Evolutionary conservation across 169 alveolate genomes (phyloP).

Genomic region (Perkinsus olseni): DNA sequence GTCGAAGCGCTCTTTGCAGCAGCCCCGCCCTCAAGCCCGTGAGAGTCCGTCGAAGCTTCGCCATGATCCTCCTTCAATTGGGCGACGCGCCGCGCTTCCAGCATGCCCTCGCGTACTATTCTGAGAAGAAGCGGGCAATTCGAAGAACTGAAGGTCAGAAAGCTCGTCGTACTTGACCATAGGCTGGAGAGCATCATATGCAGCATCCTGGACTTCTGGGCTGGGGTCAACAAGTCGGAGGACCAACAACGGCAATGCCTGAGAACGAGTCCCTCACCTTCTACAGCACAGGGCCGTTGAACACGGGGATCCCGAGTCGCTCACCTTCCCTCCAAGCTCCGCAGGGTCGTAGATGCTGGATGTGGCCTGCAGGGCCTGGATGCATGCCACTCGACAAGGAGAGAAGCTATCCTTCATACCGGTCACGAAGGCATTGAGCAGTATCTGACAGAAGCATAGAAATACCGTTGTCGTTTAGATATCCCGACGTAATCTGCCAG

Average conservation of each 20-base stretch:
- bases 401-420: not conserved
- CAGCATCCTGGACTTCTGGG: not conserved
- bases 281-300: not conserved
- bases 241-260: not conserved
- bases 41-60: not conserved
- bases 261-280: not conserved
- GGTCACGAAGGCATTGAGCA: not conserved
- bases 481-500: too few relatives aligned
- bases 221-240: not conserved
- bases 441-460: not conserved
- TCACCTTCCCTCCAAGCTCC: not conserved
- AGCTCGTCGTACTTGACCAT: not conserved
- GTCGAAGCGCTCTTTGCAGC: not conserved
- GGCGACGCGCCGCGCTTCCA: not conserved
- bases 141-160: not conserved
- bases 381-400: not conserved
- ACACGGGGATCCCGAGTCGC: not conserved
- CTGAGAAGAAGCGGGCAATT: not conserved
- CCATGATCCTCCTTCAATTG: not conserved
- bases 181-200: not conserved
- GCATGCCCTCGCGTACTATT: not conserved
- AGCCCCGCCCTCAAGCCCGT: not conserved
- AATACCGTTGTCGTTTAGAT: not conserved
- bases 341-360: not conserved
- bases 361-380: not conserved